phyloP scores from a whole-genome alignment of 2,329 filamentous ascomycete species.

The Phialemonium atrogriseum region DNA sequence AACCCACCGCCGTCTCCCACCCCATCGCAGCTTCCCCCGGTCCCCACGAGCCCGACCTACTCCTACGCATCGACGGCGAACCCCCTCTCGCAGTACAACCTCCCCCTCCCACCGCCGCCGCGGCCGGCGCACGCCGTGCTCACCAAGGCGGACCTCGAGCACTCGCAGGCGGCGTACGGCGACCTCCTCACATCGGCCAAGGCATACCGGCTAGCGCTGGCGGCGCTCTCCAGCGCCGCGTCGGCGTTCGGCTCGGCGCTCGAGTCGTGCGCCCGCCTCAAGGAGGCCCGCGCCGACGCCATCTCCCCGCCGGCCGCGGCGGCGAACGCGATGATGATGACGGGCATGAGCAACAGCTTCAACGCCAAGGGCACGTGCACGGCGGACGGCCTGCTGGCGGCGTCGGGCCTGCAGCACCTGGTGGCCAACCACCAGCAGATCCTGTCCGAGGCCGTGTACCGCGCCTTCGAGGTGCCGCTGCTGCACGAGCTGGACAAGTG shows the following conservation, averaged over 20 bases:
- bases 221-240: constrained; percentile 50
- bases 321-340: constrained; percentile 13
- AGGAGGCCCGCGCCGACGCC: constrained; percentile 55
- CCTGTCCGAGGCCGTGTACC: constrained; percentile 59
- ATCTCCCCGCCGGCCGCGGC: constrained; percentile 25
- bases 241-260: constrained; percentile 57
- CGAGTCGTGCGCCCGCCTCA: constrained; percentile 59
- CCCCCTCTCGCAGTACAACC: constrained; percentile 48
- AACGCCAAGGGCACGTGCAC: constrained; percentile 45
- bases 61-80: constrained; percentile 56
- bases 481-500: constrained; percentile 62
- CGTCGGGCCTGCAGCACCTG: constrained; percentile 58
- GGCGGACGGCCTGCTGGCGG: constrained; percentile 53
- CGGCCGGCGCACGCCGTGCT: constrained; percentile 50
- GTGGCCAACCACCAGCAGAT: constrained; percentile 65
- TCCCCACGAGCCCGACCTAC: constrained; percentile 56
- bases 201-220: constrained; percentile 53
- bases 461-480: constrained; percentile 59
- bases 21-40: constrained; percentile 47
- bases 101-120: constrained; percentile 53
- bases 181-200: constrained; percentile 56
- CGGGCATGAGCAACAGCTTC: constrained; percentile 38
- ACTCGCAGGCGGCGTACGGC: constrained; percentile 54
- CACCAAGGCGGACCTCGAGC: constrained; percentile 54
- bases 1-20: constrained; percentile 38